Evolutionary conservation across 352 stramenopile species (phyloP).

Genomic region (Albugo laibachii): DNA sequence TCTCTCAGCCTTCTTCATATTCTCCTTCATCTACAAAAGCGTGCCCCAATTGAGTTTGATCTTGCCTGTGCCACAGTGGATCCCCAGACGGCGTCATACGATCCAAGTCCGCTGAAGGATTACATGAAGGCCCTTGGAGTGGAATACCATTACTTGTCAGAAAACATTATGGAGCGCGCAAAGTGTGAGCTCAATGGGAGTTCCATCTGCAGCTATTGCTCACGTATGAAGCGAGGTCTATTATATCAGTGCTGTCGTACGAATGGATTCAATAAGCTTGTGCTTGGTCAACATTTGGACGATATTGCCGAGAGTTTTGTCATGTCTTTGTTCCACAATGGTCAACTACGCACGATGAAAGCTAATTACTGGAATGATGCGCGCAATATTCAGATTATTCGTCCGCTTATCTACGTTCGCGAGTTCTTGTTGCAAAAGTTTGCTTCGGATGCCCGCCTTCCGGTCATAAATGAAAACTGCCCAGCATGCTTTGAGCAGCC

Average conservation of each 20-base stretch:
- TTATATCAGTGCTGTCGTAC: slow-evolving; percentile 90
- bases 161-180: slow-evolving; percentile 84
- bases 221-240: slow-evolving; percentile 93
- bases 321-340: slow-evolving; percentile 98
- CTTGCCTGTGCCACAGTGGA: slow-evolving; percentile 92
- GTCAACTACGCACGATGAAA: slow-evolving; percentile 96
- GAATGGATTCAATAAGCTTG: slow-evolving; percentile 86
- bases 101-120: slow-evolving; percentile 90
- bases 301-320: slow-evolving; percentile 96
- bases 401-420: slow-evolving; percentile 90
- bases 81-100: slow-evolving; percentile 92
- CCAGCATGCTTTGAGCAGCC: slow-evolving; percentile 97
- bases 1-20: slow-evolving; percentile 93
- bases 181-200: slow-evolving; percentile 73
- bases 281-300: slow-evolving; percentile 94
- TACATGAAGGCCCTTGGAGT: slow-evolving; percentile 91
- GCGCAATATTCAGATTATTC: slow-evolving; percentile 89
- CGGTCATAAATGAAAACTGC: slow-evolving; percentile 98
- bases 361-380: slow-evolving; percentile 94
- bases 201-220: slow-evolving; percentile 93
- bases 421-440: slow-evolving; percentile 85
- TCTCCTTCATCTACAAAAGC: slow-evolving; percentile 86
- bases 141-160: slow-evolving; percentile 88
- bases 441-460: slow-evolving; percentile 72
- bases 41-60: slow-evolving; percentile 87